Evolutionary conservation across 1,139 yeast species (phyloP).

Genomic region (Arxiozyma telluris): DNA sequence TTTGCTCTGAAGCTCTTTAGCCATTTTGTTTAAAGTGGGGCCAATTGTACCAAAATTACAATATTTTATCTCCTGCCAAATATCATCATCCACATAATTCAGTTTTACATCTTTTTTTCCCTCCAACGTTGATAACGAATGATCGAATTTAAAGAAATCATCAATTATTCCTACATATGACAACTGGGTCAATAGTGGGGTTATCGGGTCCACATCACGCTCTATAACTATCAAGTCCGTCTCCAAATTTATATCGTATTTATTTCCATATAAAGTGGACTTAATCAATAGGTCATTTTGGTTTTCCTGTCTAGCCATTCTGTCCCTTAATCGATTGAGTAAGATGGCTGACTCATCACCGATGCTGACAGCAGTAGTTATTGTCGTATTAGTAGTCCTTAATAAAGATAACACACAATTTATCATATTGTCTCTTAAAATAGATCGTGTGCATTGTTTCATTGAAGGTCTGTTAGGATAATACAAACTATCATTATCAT

Average conservation of each 20-base stretch:
- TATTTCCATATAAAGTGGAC: slow-evolving; percentile 27
- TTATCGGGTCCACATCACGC: slow-evolving; percentile 60
- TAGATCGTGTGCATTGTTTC: slow-evolving; percentile 20
- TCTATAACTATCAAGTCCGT: slow-evolving; percentile 67
- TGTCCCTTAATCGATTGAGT: slow-evolving; percentile 15
- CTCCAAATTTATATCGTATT: slow-evolving; percentile 32
- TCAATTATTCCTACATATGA: slow-evolving; percentile 78
- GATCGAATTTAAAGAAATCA: slow-evolving; percentile 51
- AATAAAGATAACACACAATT: slow-evolving; percentile 19
- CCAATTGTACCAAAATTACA: slow-evolving; percentile 79
- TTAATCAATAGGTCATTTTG: slow-evolving; percentile 17
- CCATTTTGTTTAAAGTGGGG: slow-evolving; percentile 55
- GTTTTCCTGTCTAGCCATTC: slow-evolving; percentile 11
- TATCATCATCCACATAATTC: slow-evolving; percentile 29
- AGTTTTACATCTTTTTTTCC: slow-evolving; percentile 22
- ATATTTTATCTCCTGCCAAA: slow-evolving; percentile 47
- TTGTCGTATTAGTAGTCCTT: slow-evolving; percentile 16
- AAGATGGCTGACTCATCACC: slow-evolving; percentile 21
- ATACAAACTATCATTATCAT: slow-evolving; percentile 20
- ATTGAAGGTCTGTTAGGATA: slow-evolving; percentile 17
- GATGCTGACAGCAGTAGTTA: slow-evolving; percentile 22
- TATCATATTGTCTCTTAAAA: slow-evolving; percentile 23
- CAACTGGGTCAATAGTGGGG: slow-evolving; percentile 66
- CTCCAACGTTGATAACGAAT: slow-evolving; percentile 24
- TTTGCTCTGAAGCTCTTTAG: slow-evolving; percentile 51